Percentiles rank a stretch among this genome's conserved stretches.
Conservation (phyloP, 805 yeast species). For the Pichia manshurica region DNA sequence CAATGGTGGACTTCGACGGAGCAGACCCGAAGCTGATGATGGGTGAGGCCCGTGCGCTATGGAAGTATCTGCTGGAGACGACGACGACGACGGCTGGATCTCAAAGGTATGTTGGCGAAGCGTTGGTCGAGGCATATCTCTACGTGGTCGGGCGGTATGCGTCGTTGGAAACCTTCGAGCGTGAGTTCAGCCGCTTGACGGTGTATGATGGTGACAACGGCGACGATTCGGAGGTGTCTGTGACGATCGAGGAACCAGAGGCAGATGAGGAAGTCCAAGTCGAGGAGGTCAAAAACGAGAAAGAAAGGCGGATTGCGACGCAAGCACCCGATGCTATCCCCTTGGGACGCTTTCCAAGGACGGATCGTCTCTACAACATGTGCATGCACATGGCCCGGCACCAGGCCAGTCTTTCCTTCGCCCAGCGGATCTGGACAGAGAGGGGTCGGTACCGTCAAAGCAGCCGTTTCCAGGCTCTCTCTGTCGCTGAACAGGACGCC, state of each 20-base stretch:
- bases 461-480: conserved; percentile 37
- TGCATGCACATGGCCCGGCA: conserved; percentile 63
- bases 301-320: no score
- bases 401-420: conserved; percentile 50
- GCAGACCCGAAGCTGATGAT: conserved; percentile 37
- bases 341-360: conserved; percentile 30
- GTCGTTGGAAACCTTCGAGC: conserved; percentile 32
- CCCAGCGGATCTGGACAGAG: conserved; percentile 67
- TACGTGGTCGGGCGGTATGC: conserved; percentile 38
- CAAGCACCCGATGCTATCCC: background rate
- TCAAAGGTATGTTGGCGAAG: conserved; percentile 33
- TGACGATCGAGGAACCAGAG: conserved; percentile 20
- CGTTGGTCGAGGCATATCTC: conserved; percentile 46
- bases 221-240: conserved; percentile 22
- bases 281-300: background rate
- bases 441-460: conserved; percentile 70
- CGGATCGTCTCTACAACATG: conserved; percentile 49
- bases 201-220: conserved; percentile 24
- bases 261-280: conserved; percentile 10
- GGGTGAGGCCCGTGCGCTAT: conserved; percentile 74
- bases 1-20: conserved; percentile 32
- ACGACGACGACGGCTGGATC: conserved; percentile 5
- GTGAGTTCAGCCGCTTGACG: conserved; percentile 33
- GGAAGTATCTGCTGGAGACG: conserved; percentile 44
- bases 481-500: conserved; percentile 33